phyloP scores from a whole-genome alignment of 2,329 filamentous ascomycete species.

The Spiromastix sp. region DNA sequence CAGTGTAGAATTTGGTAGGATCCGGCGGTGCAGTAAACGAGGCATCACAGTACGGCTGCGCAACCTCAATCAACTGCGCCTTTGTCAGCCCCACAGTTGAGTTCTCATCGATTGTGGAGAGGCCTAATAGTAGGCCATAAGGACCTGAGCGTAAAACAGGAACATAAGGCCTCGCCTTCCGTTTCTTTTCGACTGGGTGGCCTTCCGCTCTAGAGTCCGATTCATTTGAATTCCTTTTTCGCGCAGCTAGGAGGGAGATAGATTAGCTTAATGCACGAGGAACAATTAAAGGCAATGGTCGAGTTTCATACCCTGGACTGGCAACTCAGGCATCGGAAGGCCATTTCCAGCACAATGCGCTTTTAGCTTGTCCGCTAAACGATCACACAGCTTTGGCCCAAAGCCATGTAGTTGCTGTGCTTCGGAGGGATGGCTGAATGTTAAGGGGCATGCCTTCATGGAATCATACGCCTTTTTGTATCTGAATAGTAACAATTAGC shows the following conservation, averaged over 20 bases:
- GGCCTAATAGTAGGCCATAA: conserved; percentile 60
- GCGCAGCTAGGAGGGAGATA: conserved; percentile 10
- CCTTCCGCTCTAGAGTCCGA: conserved; percentile 17
- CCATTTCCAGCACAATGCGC: conserved; percentile 56
- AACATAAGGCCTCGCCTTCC: conserved; percentile 55
- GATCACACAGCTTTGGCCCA: conserved; percentile 59
- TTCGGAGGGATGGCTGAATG: conserved; percentile 62
- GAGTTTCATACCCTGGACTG: conserved; percentile 30
- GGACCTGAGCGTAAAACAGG: conserved; percentile 62
- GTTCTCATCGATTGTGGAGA: conserved; percentile 50
- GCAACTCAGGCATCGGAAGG: conserved; percentile 55
- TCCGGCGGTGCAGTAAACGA: conserved; percentile 61
- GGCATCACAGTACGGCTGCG: conserved; percentile 61
- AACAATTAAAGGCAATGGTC: not conserved
- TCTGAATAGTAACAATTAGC: conserved; percentile 23
- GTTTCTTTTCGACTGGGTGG: conserved; percentile 44
- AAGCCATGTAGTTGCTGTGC: conserved; percentile 63
- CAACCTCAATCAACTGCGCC: conserved; percentile 54
- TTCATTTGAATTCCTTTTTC: conserved; percentile 22
- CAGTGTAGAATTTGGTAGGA: conserved; percentile 62
- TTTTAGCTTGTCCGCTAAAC: conserved; percentile 50
- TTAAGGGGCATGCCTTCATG: conserved; percentile 62
- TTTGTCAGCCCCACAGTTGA: conserved; percentile 53
- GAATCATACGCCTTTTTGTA: conserved; percentile 70
- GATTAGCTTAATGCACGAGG: not conserved